Percentiles rank a stretch among this genome's conserved stretches.
phyloP scores from a whole-genome alignment of 306 rosid species.

The Inga leiocalycina region DNA sequence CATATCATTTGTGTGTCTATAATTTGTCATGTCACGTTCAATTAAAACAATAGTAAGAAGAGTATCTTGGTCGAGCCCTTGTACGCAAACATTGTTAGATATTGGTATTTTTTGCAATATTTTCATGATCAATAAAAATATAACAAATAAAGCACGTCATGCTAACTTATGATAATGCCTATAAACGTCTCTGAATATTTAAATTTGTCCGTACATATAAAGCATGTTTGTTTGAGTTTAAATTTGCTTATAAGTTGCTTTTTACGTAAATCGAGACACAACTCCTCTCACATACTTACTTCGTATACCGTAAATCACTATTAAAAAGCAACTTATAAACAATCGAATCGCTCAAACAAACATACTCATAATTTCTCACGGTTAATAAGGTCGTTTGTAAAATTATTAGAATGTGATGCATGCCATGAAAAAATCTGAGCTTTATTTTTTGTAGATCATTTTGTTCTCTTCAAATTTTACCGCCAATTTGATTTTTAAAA shows the following conservation, averaged over 20 bases:
- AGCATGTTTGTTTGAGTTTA: too few relatives aligned
- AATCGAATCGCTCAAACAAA: too few relatives aligned
- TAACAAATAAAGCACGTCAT: neutral
- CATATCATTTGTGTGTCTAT: neutral
- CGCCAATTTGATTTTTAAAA: neutral
- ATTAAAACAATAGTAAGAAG: neutral
- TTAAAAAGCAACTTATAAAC: too few relatives aligned
- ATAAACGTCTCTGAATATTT: neutral
- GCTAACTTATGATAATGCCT: neutral
- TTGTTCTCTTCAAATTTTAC: neutral
- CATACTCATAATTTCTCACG: neutral
- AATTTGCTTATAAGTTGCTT: too few relatives aligned
- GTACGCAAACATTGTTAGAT: neutral
- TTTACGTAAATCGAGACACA: too few relatives aligned
- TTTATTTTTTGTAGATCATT: neutral
- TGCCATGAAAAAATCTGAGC: neutral
- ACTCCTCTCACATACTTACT: too few relatives aligned
- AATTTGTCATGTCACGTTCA: neutral
- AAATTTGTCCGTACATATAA: neutral
- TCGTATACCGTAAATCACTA: too few relatives aligned
- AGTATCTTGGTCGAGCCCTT: neutral
- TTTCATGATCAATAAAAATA: neutral
- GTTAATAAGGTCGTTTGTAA: neutral
- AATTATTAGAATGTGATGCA: neutral
- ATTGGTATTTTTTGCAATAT: neutral